Conservation (phyloP, 768 basidiomycete genomes). For the Mrakia blollopis region DNA sequence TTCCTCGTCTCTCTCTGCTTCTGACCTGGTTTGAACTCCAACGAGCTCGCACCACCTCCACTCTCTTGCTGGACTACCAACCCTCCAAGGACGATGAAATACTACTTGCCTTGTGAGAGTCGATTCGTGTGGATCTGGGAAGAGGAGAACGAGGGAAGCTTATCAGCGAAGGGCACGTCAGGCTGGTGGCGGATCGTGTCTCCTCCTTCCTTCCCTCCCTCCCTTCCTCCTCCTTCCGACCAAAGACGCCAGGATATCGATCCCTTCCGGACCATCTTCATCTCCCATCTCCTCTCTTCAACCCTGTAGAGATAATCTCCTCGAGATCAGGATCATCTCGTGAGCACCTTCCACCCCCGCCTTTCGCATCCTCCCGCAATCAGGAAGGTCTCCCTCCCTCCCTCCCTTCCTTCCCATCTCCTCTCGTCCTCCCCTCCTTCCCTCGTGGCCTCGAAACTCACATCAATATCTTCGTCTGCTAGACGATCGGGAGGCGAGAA, state of each 20-base stretch:
- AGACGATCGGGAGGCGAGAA: too few relatives aligned
- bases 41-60: neutral
- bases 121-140: neutral
- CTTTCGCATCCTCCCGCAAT: neutral
- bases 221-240: too few relatives aligned
- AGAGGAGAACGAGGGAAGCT: too few relatives aligned
- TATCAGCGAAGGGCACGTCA: too few relatives aligned
- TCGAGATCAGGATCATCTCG: neutral
- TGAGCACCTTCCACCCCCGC: neutral
- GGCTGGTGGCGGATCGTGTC: too few relatives aligned
- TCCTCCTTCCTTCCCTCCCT: too few relatives aligned
- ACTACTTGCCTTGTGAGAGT: neutral
- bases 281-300: too few relatives aligned
- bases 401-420: neutral
- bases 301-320: too few relatives aligned
- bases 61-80: neutral
- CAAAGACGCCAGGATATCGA: too few relatives aligned
- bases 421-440: neutral
- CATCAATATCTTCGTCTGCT: too few relatives aligned
- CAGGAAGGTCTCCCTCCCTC: neutral
- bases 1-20: neutral
- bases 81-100: neutral
- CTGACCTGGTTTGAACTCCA: neutral
- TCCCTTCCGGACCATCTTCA: too few relatives aligned
- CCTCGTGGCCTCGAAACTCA: too few relatives aligned